Conservation (phyloP, 2,329 filamentous ascomycete species). For the Hypoxylon rubiginosum region DNA sequence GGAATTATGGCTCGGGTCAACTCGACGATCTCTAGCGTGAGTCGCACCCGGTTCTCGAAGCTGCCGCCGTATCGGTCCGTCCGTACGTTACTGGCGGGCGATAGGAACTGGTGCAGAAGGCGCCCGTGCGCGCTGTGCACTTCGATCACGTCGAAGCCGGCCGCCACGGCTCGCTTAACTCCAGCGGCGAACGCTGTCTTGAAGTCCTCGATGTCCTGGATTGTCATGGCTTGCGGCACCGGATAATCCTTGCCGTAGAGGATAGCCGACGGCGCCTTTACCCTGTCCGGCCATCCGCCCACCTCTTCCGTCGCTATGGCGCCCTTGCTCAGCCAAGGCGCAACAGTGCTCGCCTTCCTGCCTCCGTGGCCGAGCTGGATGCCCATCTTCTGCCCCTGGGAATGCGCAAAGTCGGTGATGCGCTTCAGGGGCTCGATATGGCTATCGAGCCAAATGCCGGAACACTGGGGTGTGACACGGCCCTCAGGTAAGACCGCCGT, state of each 20-base stretch:
- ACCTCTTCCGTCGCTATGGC: slow-evolving; percentile 3
- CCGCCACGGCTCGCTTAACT: slow-evolving; percentile 33
- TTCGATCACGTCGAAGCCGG: slow-evolving; percentile 66
- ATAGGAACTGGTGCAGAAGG: slow-evolving; percentile 42
- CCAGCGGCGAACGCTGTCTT: not conserved
- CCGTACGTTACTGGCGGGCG: slow-evolving; percentile 48
- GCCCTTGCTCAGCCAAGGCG: not conserved
- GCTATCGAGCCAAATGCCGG: too few relatives aligned
- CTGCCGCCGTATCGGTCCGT: slow-evolving; percentile 51
- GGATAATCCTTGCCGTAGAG: not conserved
- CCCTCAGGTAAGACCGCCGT: not conserved
- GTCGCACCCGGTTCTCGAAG: slow-evolving; percentile 8
- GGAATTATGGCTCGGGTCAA: not conserved
- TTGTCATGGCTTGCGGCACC: not conserved
- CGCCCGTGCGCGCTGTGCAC: slow-evolving; percentile 45
- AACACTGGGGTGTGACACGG: too few relatives aligned
- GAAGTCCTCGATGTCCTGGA: slow-evolving; percentile 3
- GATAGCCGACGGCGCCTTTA: slow-evolving; percentile 3
- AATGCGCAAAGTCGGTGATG: too few relatives aligned
- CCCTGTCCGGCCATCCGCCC: not conserved
- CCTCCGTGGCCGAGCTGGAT: not conserved
- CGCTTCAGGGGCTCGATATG: too few relatives aligned
- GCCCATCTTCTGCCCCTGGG: too few relatives aligned
- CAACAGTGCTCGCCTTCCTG: not conserved
- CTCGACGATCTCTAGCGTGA: slow-evolving; percentile 2